Evolutionary conservation across 2,329 filamentous ascomycete genomes (phyloP).

Genomic region (Claviceps sp.): DNA sequence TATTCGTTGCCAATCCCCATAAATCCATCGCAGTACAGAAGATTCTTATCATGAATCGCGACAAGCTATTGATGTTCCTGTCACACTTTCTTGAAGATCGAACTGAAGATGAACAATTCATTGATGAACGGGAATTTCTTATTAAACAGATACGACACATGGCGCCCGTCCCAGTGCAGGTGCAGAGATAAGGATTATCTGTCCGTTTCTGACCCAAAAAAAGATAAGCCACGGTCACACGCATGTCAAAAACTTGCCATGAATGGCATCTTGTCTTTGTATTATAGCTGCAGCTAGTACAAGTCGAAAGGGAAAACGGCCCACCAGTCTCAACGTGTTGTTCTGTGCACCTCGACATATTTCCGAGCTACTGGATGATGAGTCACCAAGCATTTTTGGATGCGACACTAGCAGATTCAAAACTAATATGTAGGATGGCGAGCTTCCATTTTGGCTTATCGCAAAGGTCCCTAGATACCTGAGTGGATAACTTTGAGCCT

Average conservation of each 20-base stretch:
- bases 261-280: neutral
- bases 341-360: neutral
- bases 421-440: no score
- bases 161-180: conserved; percentile 42
- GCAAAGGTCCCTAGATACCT: neutral
- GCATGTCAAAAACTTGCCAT: neutral
- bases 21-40: conserved; percentile 94
- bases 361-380: neutral
- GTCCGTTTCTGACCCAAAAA: neutral
- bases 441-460: neutral
- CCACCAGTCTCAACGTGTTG: neutral
- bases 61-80: conserved; percentile 78
- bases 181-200: conserved; percentile 26
- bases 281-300: neutral
- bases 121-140: conserved; percentile 92
- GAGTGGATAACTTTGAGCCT: neutral
- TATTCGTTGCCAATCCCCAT: conserved; percentile 96
- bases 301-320: neutral
- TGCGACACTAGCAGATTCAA: neutral
- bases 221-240: neutral
- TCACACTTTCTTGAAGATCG: conserved; percentile 87
- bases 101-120: conserved; percentile 96
- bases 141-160: conserved; percentile 81
- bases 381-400: neutral
- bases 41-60: conserved; percentile 91